Evolutionary conservation across 2,329 filamentous ascomycete species (phyloP).

Genomic region (Cordyceps javanica): DNA sequence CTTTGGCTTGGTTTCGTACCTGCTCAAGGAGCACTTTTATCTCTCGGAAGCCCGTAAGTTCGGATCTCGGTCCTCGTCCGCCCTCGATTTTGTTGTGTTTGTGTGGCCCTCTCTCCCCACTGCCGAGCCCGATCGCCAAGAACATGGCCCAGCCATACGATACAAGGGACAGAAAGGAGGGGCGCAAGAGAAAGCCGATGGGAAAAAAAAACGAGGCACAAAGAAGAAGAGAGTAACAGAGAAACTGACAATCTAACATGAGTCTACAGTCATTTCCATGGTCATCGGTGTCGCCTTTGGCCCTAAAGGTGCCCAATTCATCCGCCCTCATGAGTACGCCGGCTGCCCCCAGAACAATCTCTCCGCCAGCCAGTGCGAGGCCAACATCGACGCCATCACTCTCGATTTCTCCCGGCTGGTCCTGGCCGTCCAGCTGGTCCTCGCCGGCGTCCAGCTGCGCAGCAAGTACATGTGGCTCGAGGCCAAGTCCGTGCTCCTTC

Average conservation of each 20-base stretch:
- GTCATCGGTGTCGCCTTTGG: constrained; percentile 74
- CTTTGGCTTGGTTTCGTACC: constrained; percentile 86
- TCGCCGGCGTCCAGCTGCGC: constrained; percentile 83
- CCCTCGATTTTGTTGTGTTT: not conserved
- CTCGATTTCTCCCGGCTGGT: constrained; percentile 82
- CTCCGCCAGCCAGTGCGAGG: constrained; percentile 27
- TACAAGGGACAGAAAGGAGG: no score
- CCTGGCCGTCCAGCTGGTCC: constrained; percentile 81
- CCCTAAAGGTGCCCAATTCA: constrained; percentile 68
- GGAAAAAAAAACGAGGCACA: not conserved
- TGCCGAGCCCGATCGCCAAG: not conserved
- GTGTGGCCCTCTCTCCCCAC: not conserved
- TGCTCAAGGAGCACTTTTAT: constrained; percentile 85
- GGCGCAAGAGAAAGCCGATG: no score
- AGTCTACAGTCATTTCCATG: constrained; percentile 79
- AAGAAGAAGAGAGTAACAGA: not conserved
- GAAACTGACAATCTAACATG: not conserved
- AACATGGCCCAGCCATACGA: not conserved
- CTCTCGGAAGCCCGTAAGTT: constrained; percentile 79
- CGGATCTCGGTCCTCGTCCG: not conserved
- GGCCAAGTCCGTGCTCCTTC: constrained; percentile 67
- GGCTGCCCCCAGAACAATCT: constrained; percentile 22
- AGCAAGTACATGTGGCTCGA: constrained; percentile 72
- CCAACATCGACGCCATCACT: constrained; percentile 64
- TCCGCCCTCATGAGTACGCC: constrained; percentile 72